phyloP scores from a whole-genome alignment of 2,329 filamentous ascomycete species.

The Chlorencoelia australis region DNA sequence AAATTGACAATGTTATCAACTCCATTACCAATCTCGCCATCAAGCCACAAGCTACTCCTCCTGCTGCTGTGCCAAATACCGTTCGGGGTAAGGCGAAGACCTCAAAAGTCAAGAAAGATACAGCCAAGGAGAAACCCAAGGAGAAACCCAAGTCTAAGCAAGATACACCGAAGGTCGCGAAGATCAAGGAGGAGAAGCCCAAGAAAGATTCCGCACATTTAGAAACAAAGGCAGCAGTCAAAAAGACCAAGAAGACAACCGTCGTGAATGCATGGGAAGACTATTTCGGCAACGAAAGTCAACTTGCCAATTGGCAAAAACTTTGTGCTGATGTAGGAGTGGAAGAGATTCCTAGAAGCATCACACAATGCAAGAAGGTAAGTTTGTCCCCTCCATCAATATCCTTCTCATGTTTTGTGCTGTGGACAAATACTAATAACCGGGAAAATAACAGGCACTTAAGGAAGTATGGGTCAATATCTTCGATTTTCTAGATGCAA shows the following conservation, averaged over 20 bases:
- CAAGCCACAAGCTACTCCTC: no score
- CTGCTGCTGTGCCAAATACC: no score
- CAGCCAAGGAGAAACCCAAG: no score
- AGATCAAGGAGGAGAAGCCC: neutral
- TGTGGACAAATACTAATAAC: slow-evolving; percentile 1
- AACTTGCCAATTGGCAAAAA: slow-evolving; percentile 35
- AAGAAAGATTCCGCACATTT: neutral
- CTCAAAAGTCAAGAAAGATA: no score
- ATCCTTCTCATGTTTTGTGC: neutral
- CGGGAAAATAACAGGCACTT: slow-evolving; percentile 29
- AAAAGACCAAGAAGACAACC: slow-evolving; percentile 7
- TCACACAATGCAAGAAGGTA: slow-evolving; percentile 37
- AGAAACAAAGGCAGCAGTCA: no score
- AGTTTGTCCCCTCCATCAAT: no score
- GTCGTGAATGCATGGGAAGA: slow-evolving; percentile 4
- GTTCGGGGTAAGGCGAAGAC: no score
- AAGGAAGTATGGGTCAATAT: slow-evolving; percentile 39
- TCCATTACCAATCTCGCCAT: no score
- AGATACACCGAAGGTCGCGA: neutral
- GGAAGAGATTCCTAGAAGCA: slow-evolving; percentile 30
- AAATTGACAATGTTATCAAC: no score
- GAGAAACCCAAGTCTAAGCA: no score
- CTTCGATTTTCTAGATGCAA: slow-evolving; percentile 33
- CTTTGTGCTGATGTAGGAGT: slow-evolving; percentile 37
- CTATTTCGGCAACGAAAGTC: slow-evolving; percentile 18